Conservation (phyloP, 2,329 filamentous ascomycete species). For the Colletotrichum lindemuthianum region DNA sequence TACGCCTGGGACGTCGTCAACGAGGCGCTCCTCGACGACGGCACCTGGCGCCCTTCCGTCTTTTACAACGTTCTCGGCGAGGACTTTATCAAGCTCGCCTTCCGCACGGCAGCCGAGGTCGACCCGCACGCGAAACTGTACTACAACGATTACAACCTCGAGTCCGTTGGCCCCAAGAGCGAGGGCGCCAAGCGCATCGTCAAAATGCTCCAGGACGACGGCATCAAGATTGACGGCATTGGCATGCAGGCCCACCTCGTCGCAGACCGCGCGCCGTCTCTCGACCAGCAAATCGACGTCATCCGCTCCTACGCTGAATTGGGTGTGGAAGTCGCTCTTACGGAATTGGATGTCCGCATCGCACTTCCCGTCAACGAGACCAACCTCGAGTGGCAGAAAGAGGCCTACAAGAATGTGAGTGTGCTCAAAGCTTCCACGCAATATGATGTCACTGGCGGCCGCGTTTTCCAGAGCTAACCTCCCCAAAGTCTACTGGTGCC, state of each 20-base stretch:
- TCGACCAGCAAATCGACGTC: slow-evolving; percentile 47
- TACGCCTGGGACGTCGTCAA: slow-evolving; percentile 75
- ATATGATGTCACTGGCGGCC: too few relatives aligned
- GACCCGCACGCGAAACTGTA: slow-evolving; percentile 67
- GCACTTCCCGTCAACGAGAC: slow-evolving; percentile 42
- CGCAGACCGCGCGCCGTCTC: slow-evolving; percentile 57
- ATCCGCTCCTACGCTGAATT: slow-evolving; percentile 55
- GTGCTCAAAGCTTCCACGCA: background rate
- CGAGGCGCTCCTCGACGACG: slow-evolving; percentile 69
- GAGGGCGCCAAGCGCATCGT: slow-evolving; percentile 56
- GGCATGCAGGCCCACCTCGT: slow-evolving; percentile 71
- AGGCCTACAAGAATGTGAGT: slow-evolving; percentile 39
- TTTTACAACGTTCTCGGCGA: slow-evolving; percentile 66
- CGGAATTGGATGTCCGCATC: slow-evolving; percentile 64
- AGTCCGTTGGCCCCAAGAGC: slow-evolving; percentile 60
- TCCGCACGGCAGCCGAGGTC: slow-evolving; percentile 63
- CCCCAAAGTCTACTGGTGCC: slow-evolving; percentile 38
- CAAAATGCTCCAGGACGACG: slow-evolving; percentile 54
- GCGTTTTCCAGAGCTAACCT: background rate
- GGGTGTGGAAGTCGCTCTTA: slow-evolving; percentile 62
- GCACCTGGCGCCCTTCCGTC: slow-evolving; percentile 60
- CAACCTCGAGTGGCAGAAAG: slow-evolving; percentile 43
- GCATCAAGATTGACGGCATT: slow-evolving; percentile 69
- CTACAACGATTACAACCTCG: slow-evolving; percentile 70
- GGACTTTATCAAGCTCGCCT: slow-evolving; percentile 67